Base-by-base conservation (phyloP, 352 stramenopile genomes). In the Phytophthora pseudosyringae region DNA sequence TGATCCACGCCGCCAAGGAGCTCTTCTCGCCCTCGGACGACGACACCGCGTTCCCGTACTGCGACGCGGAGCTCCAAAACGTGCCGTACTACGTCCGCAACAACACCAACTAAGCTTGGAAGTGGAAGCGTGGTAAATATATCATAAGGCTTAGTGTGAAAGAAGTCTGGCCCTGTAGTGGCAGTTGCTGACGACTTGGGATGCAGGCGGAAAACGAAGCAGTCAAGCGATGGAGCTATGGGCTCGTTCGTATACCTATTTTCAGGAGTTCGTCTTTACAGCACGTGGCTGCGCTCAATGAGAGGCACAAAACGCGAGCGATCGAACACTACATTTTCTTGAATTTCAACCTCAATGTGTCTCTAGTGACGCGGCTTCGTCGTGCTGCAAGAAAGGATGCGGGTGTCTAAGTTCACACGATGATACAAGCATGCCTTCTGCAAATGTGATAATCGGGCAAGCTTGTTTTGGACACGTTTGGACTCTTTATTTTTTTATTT, bases 1-100 rank as follows among this genome's bases (percentile, higher is more conserved):
- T 75, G 50, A 76, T 76, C 54, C 75, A 67, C 38, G 69, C 72
- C 6, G 77, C 75, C 54, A 80, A 86, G 71, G 61, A 74, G 33
- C 69, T 88, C 25, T 86, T 86, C 63, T 80, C 67, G 25, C 77
- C 80, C 10, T 65, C 56, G 38, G 46, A 70, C 29, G 71, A 77
- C 31, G 46, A 71, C 18, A 68, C 60, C 3, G 38, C 55, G 8
- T 68, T 68, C 52, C 51, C 60, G 18, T 64, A 68, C 52, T 68
- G 60, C 28, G 51, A 58, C 35, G 35, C 43, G 13, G 60, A 57
- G 60, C 51, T 52, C 60, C 43, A 68, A 52, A 46, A 68, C 11
- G 52, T 52, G 18, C 60, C 60, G 41, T 68, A 68, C 31, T 68
- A 64, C 15, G 46, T 68, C 35, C 60, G 21, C 11, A 68, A 68